phyloP scores from a whole-genome alignment of 1,284 basidiomycete genomes.

The Apiotrichum gracile region DNA sequence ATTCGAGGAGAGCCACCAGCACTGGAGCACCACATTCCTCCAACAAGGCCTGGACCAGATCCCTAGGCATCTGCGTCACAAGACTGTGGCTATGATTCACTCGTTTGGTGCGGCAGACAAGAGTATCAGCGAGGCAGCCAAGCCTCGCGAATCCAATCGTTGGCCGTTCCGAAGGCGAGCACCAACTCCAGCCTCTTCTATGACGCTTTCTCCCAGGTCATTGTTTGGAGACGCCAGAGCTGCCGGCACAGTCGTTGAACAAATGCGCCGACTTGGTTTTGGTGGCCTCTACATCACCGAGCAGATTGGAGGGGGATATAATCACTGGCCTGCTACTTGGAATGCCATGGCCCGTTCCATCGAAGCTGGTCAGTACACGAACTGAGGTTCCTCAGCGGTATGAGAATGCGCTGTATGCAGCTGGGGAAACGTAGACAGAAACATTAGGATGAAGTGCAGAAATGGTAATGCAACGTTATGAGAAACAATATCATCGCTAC shows the following conservation, averaged over 20 bases:
- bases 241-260: not conserved
- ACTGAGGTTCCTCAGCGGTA: no score
- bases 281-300: constrained; percentile 5
- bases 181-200: no score
- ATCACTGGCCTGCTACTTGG: constrained; percentile 1
- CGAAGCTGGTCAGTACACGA: not conserved
- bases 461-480: no score
- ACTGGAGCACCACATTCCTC: constrained; percentile 3
- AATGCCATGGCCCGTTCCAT: not conserved
- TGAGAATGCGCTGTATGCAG: no score
- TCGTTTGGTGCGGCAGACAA: constrained; percentile 1
- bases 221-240: not conserved
- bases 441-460: no score
- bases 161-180: no score
- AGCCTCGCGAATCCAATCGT: no score
- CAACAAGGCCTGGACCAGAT: constrained; percentile 1
- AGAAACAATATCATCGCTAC: no score
- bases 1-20: constrained; percentile 3
- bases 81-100: constrained; percentile 6
- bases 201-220: not conserved
- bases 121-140: no score
- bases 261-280: constrained; percentile 1
- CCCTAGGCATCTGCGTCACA: not conserved
- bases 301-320: constrained; percentile 6
- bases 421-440: no score